Conservation (phyloP, 495 filamentous ascomycete species). For the Daldinia concentrica region DNA sequence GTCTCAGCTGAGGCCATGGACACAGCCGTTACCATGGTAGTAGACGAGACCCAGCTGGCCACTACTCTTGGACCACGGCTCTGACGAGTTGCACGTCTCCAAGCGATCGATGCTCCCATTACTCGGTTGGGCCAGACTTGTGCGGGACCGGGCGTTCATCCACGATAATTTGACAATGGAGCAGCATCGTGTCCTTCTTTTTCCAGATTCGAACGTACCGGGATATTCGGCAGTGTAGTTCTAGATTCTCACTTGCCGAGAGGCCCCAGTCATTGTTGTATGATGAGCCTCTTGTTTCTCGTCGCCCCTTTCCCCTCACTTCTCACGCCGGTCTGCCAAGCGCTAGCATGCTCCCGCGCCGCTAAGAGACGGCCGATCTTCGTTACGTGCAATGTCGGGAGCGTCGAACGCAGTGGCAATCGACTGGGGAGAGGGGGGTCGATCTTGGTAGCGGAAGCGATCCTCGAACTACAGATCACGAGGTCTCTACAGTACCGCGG, state of each 20-base stretch:
- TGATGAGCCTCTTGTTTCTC: conserved; percentile 27
- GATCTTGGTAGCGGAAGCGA: conserved; percentile 15
- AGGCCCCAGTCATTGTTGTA: conserved; percentile 24
- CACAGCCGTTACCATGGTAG: conserved; percentile 32
- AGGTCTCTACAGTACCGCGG: conserved; percentile 28
- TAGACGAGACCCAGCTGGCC: conserved; percentile 25
- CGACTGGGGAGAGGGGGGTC: conserved; percentile 10
- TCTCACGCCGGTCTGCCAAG: conserved; percentile 29
- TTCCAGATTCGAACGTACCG: conserved; percentile 33
- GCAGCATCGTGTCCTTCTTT: conserved; percentile 30
- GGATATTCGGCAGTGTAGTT: conserved; percentile 34
- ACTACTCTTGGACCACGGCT: conserved; percentile 18
- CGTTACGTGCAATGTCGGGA: conserved; percentile 15
- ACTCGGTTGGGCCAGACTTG: conserved; percentile 31
- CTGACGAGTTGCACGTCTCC: conserved; percentile 23
- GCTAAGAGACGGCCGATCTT: conserved; percentile 33
- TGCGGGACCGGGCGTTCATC: conserved; percentile 37
- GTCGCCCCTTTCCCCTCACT: conserved; percentile 33
- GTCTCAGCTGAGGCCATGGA: conserved; percentile 36
- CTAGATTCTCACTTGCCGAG: conserved; percentile 42
- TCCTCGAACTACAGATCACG: background rate
- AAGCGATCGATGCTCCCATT: conserved; percentile 41
- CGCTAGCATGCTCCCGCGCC: conserved; percentile 18
- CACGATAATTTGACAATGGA: conserved; percentile 9
- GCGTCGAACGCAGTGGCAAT: conserved; percentile 24